A percentile compares a stretch with the other conserved stretches of the same genome.
Evolutionary conservation across 768 basidiomycete genomes (phyloP).

Genomic region (Hypsizygus marmoreus): DNA sequence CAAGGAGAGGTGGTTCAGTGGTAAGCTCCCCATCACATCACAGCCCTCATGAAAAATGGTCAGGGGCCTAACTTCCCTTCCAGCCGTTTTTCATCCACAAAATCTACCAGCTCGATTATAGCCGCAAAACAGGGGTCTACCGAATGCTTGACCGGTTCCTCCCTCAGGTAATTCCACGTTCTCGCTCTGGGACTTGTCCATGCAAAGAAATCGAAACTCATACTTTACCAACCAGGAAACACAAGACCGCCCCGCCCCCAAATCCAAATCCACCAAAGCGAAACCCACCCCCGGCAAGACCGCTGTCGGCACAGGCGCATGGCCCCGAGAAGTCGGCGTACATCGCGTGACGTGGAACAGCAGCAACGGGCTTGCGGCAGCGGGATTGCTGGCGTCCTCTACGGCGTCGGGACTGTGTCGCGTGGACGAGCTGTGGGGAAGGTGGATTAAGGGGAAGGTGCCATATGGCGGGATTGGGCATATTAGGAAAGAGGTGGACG

Average conservation of each 20-base stretch:
- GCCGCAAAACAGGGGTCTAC: conserved; percentile 68
- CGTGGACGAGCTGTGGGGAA: conserved; percentile 79
- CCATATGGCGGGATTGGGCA: conserved; percentile 67
- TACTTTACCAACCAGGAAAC: conserved; percentile 16
- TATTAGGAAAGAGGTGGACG: conserved; percentile 61
- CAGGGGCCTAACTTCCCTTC: background rate
- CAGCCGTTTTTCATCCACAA: conserved; percentile 80
- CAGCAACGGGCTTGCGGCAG: conserved; percentile 63
- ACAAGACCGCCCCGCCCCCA: conserved; percentile 31
- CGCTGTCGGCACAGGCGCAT: conserved; percentile 59
- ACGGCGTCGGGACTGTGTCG: conserved; percentile 86
- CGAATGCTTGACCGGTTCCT: conserved; percentile 88
- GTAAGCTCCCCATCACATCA: conserved; percentile 43
- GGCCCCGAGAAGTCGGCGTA: conserved; percentile 78
- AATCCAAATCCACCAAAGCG: conserved; percentile 47
- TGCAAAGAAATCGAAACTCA: too few species aligned
- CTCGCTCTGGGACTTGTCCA: too few species aligned
- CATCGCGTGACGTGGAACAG: conserved; percentile 84
- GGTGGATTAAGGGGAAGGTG: conserved; percentile 65
- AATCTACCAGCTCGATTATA: conserved; percentile 88
- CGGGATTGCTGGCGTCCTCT: conserved; percentile 69
- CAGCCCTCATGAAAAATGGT: background rate
- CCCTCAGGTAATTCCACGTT: conserved; percentile 54
- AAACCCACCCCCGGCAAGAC: conserved; percentile 33
- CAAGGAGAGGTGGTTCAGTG: conserved; percentile 69